phyloP scores from a whole-genome alignment of 2,329 filamentous ascomycete genomes.

The Phialophora chinensis region DNA sequence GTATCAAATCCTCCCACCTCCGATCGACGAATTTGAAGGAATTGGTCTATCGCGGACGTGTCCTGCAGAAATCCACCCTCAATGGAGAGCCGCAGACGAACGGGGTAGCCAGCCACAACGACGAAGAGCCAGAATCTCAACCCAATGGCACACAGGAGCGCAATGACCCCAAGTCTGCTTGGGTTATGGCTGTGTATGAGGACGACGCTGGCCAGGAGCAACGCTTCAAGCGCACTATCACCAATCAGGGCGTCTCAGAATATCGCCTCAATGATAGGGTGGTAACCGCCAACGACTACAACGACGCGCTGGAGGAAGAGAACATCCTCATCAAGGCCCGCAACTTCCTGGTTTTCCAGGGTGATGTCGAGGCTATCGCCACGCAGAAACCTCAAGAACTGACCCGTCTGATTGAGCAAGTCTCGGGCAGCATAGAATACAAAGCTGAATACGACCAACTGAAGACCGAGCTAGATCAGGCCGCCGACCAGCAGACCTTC shows the following conservation, averaged over 20 bases:
- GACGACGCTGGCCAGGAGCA: constrained; percentile 96
- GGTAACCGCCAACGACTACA: constrained; percentile 90
- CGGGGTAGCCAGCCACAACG: constrained; percentile 66
- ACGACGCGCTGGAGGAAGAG: constrained; percentile 86
- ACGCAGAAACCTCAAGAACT: constrained; percentile 93
- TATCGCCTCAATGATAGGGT: constrained; percentile 94
- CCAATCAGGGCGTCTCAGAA: constrained; percentile 83
- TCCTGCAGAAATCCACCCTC: constrained; percentile 89
- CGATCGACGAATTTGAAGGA: constrained; percentile 93
- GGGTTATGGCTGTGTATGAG: constrained; percentile 99
- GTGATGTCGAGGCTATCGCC: constrained; percentile 95
- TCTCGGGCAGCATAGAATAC: constrained; percentile 92
- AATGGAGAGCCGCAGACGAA: constrained; percentile 74
- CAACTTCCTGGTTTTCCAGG: constrained; percentile 98
- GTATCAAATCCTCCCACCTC: constrained; percentile 97
- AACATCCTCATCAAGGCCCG: constrained; percentile 98
- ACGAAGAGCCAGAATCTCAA: constrained; percentile 64
- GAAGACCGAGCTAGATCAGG: constrained; percentile 84
- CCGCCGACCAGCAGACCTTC: constrained; percentile 84
- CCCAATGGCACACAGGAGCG: constrained; percentile 64
- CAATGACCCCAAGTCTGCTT: constrained; percentile 88
- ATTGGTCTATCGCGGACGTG: constrained; percentile 92
- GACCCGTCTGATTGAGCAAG: constrained; percentile 93
- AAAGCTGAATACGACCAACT: constrained; percentile 91
- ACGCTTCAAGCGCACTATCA: constrained; percentile 94